Evolutionary conservation across 1,139 yeast genomes (phyloP), one percentile per base, ranked within the genome.

Genomic region (Suhomyces terraborum): DNA sequence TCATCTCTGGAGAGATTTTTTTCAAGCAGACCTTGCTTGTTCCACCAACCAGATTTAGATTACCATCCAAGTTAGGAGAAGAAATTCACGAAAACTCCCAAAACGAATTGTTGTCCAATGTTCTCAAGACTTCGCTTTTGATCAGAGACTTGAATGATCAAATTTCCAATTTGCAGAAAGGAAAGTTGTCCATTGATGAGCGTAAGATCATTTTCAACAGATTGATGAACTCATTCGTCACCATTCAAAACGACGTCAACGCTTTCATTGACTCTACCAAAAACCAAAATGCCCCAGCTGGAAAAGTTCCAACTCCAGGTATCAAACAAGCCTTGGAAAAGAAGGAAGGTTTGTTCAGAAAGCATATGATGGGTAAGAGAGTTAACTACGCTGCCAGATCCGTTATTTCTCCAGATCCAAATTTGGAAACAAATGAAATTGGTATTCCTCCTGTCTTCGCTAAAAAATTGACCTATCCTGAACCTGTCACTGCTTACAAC

Each of bases 341-440:
- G 83, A 94, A 94, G 64, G 98, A 94, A 69, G 99, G 99, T 64
- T 76, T 93, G 53, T 93, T 93, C 75, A 83, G 99, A 75, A 93
- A 91, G 65, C 96, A 94, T 60, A 93, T 94, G 98, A 94, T 94
- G 98, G 99, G 99, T 65, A 94, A 94, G 75, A 88, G 99, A 73
- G 99, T 94, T 46, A 94, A 94, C 64, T 91, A 87, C 58, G 98
- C 98, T 46, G 98, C 98, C 38, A 88, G 99, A 66, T 91, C 98
- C 10, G 99, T 94, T 55, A 94, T 94, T 68, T 91, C 98, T 6
- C 98, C 98, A 4, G 99, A 94, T 70, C 99, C 99, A 43, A 93
- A 87, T 70, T 77, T 94, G 57, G 98, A 93, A 69, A 93, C 98
- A 13, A 88, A 91, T 61, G 97, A 94, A 67, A 93, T 94, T 59